A percentile compares a stretch with the other conserved stretches of the same genome.
These are phyloP conservation scores for Leishmania martiniquensis DNA, from an alignment of 208 protist species.

Conservation along the genomic window DNA sequence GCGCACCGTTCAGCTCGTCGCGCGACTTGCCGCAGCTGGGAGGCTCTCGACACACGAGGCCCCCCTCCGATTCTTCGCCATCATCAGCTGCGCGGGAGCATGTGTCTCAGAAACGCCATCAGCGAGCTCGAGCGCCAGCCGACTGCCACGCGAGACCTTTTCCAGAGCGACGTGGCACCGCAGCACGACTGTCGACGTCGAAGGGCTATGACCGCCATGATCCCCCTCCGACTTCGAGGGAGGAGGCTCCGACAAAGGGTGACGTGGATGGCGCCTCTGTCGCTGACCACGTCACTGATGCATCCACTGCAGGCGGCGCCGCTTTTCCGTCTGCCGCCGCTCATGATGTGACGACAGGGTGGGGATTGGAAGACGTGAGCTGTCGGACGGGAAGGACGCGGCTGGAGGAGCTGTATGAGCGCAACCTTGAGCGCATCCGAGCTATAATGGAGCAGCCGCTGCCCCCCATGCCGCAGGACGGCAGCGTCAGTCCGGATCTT, in stretches of 20 bases:
- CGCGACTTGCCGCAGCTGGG: not conserved
- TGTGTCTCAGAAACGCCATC: not conserved
- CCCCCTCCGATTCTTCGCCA: not conserved
- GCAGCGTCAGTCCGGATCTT: conserved; percentile 75
- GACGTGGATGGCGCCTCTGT: not conserved
- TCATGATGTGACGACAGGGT: conserved; percentile 25
- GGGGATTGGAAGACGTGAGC: conserved; percentile 65
- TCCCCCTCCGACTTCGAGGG: not conserved
- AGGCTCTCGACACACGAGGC: not conserved
- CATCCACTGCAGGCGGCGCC: not conserved
- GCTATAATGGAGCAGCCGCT: conserved; percentile 70
- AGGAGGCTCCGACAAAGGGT: not conserved
- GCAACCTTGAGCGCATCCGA: conserved; percentile 57
- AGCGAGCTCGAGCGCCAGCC: not conserved
- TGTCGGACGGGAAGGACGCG: conserved; percentile 53
- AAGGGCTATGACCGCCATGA: not conserved
- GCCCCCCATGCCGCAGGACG: conserved; percentile 72
- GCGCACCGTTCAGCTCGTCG: not conserved
- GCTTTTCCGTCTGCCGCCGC: not conserved
- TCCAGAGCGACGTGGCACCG: not conserved
- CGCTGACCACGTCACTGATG: not conserved
- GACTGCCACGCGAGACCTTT: not conserved
- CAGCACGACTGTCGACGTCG: not conserved
- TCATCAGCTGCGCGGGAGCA: not conserved
- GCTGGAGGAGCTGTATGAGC: conserved; percentile 68